phyloP scores from a whole-genome alignment of 192 early-diverging fungal genomes.

The Helicostylum pulchrum region DNA sequence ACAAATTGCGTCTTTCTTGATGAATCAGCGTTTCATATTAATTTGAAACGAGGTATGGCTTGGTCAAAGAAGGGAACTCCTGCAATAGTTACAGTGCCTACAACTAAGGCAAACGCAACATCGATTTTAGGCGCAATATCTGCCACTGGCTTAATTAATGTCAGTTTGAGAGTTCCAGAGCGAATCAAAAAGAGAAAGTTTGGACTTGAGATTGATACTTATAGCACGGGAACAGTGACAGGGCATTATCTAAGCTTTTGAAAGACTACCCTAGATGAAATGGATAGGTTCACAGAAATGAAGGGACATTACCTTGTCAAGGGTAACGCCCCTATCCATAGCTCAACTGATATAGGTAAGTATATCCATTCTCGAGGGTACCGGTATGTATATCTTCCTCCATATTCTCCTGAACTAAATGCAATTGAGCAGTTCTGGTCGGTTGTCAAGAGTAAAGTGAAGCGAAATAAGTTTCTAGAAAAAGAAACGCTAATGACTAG shows the following conservation, averaged over 20 bases:
- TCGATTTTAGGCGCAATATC: conserved; percentile 20
- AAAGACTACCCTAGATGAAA: background rate
- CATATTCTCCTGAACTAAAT: conserved; percentile 30
- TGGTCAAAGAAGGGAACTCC: conserved; percentile 19
- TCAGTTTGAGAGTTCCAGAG: conserved; percentile 8
- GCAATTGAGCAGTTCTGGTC: conserved; percentile 32
- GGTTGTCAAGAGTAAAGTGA: conserved; percentile 17
- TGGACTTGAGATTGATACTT: background rate
- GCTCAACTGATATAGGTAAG: background rate
- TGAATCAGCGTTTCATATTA: conserved; percentile 20
- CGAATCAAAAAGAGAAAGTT: conserved; percentile 12
- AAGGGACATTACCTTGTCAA: background rate
- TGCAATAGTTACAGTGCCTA: conserved; percentile 3
- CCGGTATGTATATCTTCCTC: conserved; percentile 18
- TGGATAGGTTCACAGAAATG: conserved; percentile 1
- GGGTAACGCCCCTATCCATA: background rate
- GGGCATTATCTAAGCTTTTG: background rate
- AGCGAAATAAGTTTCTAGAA: conserved; percentile 6
- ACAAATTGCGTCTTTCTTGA: conserved; percentile 11
- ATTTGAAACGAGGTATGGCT: conserved; percentile 12
- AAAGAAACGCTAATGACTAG: background rate
- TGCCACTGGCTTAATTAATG: conserved; percentile 11
- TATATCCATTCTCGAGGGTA: conserved; percentile 6
- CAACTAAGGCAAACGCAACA: conserved; percentile 3
- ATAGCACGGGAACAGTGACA: no score